Conservation (phyloP, 805 yeast species). For the Candida adriatica region DNA sequence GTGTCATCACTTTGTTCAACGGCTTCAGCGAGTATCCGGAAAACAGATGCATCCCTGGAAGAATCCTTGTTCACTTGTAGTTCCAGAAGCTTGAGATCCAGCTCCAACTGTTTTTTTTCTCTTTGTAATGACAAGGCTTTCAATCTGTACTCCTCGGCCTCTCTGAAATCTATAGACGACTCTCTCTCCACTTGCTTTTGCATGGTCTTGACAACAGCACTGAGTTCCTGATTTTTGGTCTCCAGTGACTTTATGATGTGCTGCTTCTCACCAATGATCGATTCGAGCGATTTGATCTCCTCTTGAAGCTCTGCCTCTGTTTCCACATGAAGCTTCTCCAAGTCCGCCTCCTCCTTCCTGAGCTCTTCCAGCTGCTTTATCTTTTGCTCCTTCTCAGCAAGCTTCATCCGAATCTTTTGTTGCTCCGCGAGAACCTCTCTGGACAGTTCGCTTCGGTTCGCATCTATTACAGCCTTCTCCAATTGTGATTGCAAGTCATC, state of each 20-base stretch:
- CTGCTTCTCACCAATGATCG: conserved; percentile 14
- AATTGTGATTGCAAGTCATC: conserved; percentile 24
- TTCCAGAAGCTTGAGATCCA: conserved; percentile 5
- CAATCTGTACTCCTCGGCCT: conserved; percentile 4
- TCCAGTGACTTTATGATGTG: conserved; percentile 7
- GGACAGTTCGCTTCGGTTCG: conserved; percentile 26
- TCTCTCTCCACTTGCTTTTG: conserved; percentile 1
- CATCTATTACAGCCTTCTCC: conserved; percentile 20
- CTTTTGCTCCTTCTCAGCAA: conserved; percentile 29
- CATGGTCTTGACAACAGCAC: conserved; percentile 2
- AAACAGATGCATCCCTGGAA: conserved; percentile 1
- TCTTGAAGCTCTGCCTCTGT: conserved; percentile 37
- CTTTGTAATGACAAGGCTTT: conserved; percentile 1
- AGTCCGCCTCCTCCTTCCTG: conserved; percentile 40
- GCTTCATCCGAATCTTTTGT: conserved; percentile 27
- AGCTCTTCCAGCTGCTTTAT: conserved; percentile 43
- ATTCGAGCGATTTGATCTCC: conserved; percentile 28
- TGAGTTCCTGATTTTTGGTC: conserved; percentile 14
- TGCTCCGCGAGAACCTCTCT: conserved; percentile 29
- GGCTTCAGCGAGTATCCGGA: conserved; percentile 1
- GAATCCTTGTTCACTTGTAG: not conserved
- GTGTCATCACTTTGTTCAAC: conserved; percentile 3
- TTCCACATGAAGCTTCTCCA: conserved; percentile 36
- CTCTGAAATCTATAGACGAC: conserved; percentile 2
- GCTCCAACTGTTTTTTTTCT: conserved; percentile 3